Conservation (phyloP, 2,329 filamentous ascomycete species). For the Amauroascus niger region DNA sequence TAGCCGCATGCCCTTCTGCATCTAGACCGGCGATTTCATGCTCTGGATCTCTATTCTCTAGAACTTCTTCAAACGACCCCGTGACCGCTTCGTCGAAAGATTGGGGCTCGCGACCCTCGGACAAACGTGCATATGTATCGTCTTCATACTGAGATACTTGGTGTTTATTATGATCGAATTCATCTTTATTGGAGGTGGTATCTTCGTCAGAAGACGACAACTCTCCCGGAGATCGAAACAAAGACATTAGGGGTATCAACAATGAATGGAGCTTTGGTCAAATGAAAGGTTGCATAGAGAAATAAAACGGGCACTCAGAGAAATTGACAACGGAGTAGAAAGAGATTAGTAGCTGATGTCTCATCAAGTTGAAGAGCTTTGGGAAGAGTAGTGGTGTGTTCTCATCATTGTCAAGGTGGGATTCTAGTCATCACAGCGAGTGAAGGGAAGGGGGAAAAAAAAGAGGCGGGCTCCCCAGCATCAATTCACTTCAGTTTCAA, state of each 20-base stretch:
- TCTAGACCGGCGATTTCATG: constrained; percentile 23
- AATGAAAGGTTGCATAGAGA: background rate
- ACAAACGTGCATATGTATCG: background rate
- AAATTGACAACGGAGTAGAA: background rate
- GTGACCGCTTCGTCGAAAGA: constrained; percentile 2
- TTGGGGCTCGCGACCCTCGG: background rate
- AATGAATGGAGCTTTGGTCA: background rate
- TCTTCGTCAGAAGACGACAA: constrained; percentile 31
- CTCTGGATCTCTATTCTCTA: constrained; percentile 12
- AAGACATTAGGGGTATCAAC: constrained; percentile 27
- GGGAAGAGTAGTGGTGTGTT: background rate
- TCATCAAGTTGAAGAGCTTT: background rate
- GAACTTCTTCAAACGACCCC: constrained; percentile 5
- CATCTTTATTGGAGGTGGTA: constrained; percentile 22
- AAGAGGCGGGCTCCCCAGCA: background rate
- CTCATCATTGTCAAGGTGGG: background rate
- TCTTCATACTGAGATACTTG: background rate
- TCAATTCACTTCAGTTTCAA: background rate
- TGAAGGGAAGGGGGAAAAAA: background rate
- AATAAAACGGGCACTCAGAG: background rate
- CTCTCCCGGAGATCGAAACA: constrained; percentile 34
- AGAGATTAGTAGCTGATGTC: background rate
- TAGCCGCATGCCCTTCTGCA: constrained; percentile 30
- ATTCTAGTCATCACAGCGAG: background rate
- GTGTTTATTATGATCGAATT: constrained; percentile 16